Evolutionary conservation across 2,329 filamentous ascomycete species (phyloP).

Genomic region (Lasiodiplodia sp.): DNA sequence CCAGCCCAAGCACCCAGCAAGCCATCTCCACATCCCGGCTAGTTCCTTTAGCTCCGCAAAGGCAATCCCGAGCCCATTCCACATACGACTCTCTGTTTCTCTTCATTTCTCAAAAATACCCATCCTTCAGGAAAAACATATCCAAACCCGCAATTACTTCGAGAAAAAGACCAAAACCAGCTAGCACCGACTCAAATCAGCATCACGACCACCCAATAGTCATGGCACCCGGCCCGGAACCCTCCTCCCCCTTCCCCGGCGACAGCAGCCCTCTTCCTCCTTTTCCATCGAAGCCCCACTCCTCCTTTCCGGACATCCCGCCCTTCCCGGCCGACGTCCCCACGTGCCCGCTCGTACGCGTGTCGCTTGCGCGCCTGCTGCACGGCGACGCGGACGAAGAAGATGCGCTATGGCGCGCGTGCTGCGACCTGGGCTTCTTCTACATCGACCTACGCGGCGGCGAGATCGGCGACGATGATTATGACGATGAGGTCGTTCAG

Average conservation of each 20-base stretch:
- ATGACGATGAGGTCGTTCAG: background rate
- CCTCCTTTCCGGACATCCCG: constrained; percentile 44
- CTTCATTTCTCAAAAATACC: background rate
- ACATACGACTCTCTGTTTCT: background rate
- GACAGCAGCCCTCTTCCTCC: background rate
- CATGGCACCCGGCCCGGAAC: constrained; percentile 5
- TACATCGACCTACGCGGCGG: constrained; percentile 57
- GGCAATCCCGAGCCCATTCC: background rate
- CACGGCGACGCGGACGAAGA: constrained; percentile 43
- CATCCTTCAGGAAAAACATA: background rate
- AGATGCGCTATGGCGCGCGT: constrained; percentile 50
- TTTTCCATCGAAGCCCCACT: constrained; percentile 35
- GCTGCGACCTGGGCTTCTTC: constrained; percentile 63
- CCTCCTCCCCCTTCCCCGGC: background rate
- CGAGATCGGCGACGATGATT: background rate
- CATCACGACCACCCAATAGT: background rate
- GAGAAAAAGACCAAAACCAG: background rate
- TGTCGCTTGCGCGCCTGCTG: constrained; percentile 52
- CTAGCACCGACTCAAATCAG: background rate
- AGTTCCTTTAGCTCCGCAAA: background rate
- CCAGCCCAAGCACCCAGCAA: background rate
- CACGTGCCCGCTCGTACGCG: constrained; percentile 50
- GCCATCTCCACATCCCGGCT: background rate
- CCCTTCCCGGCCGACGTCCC: constrained; percentile 51
- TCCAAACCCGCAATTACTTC: background rate